Base-by-base conservation (phyloP, 116 monocot genomes). In the Dioscorea cayenensis region DNA sequence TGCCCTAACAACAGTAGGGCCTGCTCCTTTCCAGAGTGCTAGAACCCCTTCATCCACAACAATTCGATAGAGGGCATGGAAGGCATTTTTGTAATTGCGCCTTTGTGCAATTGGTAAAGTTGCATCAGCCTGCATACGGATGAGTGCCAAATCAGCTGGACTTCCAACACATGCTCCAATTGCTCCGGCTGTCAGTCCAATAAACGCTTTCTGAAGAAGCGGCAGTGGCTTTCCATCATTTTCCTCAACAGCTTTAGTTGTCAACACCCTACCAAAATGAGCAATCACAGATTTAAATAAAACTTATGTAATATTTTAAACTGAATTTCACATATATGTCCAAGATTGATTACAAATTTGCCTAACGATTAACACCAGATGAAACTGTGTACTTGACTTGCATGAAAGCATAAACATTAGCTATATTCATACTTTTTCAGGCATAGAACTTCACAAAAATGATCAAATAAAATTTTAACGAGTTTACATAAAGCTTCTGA, bases 61-160 rank as follows among this genome's bases (percentile, higher is more conserved):
- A 77, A 95, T 95, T 43, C 92, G 84, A 66, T 78, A 92, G n/a
- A 95, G 85, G 13, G 95, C 95, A 77, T 95, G 92, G 73, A 95
- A 87, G 35, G 95, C 95, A 78, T 95, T 95, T 60, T 73, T 89
- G 68, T 95, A 95, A 70, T 95, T 77, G 28, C 95, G 77, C 11
- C 92, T 70, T 59, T 92, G 92, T 58, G 92, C 95, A 50, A 27
- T 51, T 14, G 95, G 95, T 52, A 95, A 66, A 58, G 92, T 92
- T 49, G 95, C 89, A 87, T 95, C 95, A 78, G 95, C 95, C 75
- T 95, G 95, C 95, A 95, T 95, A 12, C 95, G 87, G 50, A 95
- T 95, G 65, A 95, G 92, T 28, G 95, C 89, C 65, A 95, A 72
- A 82, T 95, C 95, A 72, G 95, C 95, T 61, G 95, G 95, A 78